Base-by-base conservation (phyloP, 2,329 filamentous ascomycete genomes). In the Hymenoscyphus fraxineus region DNA sequence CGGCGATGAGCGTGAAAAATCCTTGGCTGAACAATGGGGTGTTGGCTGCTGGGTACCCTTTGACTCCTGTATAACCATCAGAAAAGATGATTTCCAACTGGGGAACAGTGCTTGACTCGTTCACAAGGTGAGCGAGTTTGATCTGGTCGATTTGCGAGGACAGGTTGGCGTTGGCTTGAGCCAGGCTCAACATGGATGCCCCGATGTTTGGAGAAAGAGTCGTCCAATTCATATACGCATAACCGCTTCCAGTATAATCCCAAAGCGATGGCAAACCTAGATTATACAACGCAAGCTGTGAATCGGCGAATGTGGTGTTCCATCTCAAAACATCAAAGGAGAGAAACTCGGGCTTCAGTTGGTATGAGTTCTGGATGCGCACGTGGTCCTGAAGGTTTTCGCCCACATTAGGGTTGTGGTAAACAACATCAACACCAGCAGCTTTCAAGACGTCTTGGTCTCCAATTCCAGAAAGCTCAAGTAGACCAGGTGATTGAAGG, bases 391-490 rank as follows among this genome's bases (percentile, higher is more conserved):
- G 78, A 65, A 85, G 77, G 63, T 82, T 80, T 67, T 82, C 76
- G 3, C 82, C 83, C 1, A 85, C 83, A 1, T 81, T 81, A 0
- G 80, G 80, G 2, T 82, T 76, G 40, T 82, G 76, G 16, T 77
- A 76, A 3, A 84, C 67, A 1, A 82, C 68, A 0, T 76, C 71
- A 51, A 85, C 83, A 22, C 78, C 73, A 59, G 80, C 77, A n/a
- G 74, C 72, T 6, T 76, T 63, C 2, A 85, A 77, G 55, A 82
- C 76, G 1, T 74, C 70, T 2, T 75, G 74, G 1, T 79, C 77
- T 0, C 82, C 82, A 35, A 85, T 77, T 9, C 83, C 82, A 58
- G 80, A 82, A 0, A 83, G 76, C 72, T 82, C 80, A 2, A 85
- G 78, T 4, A 85, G 76, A 65, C 83, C 80, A 0, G 82, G 82